These are phyloP conservation scores for Metarhizium humberi DNA, from an alignment of 2,329 filamentous ascomycete genomes.

Conservation along the genomic window DNA sequence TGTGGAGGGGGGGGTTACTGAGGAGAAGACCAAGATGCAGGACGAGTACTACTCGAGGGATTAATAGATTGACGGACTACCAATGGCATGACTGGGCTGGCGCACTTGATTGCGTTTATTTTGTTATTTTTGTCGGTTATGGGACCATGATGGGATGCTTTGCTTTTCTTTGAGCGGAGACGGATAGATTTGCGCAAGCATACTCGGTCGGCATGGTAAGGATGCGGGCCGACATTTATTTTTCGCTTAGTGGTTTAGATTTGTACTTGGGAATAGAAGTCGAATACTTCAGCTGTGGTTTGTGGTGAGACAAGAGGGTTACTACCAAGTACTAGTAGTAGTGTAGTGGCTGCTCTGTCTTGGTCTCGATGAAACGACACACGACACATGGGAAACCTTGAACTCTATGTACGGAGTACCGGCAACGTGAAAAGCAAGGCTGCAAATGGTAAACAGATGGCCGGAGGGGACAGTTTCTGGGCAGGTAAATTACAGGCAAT, in stretches of 20 bases:
- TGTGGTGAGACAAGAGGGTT: too few species aligned
- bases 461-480: too few species aligned
- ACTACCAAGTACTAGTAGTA: too few species aligned
- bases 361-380: too few species aligned
- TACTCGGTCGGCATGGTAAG: neutral
- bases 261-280: too few species aligned
- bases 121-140: neutral
- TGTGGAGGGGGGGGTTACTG: slow-evolving; percentile 24
- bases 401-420: too few species aligned
- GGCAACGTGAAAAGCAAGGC: too few species aligned
- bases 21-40: slow-evolving; percentile 29
- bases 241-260: neutral
- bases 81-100: neutral
- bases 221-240: neutral
- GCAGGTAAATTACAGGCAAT: too few species aligned
- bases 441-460: too few species aligned
- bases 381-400: too few species aligned
- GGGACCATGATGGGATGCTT: neutral
- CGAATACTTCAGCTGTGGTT: too few species aligned
- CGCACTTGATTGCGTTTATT: neutral
- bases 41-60: slow-evolving; percentile 38
- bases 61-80: neutral
- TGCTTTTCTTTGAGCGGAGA: neutral
- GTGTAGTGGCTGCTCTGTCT: too few species aligned
- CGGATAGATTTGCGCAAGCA: slow-evolving; percentile 4